Evolutionary conservation across 177 flowering plant species (phyloP), one percentile per base, ranked within the genome.

Genomic region (Vitis hybrid): DNA sequence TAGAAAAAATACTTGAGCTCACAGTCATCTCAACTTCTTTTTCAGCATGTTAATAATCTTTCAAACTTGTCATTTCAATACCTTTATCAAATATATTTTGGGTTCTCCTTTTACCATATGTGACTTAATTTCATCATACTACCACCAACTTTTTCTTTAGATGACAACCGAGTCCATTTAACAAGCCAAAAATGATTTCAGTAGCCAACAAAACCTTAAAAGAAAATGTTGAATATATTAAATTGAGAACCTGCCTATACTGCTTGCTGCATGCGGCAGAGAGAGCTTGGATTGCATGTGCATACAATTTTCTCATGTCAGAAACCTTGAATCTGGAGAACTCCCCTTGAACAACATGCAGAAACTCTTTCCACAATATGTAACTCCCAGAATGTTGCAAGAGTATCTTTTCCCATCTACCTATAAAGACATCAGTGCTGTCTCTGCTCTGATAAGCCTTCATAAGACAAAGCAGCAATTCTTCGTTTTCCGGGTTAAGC

Each of bases 291-390:
- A 95, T 85, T 23, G 98, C 97, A 87, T 90, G 87, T 21, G 87
- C 84, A 75, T 89, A 95, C 83, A 91, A 82, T 76, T 87, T 93
- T 74, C 99, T 84, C 82, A 87, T 65, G 5, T 89, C 89, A 65
- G 98, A 88, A 64, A 93, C 92, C 80, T 91, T 95, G 74, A 93
- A 93, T 69, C 83, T 88, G 50, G 98, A 90, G 75, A 95, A 95
- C 19, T 91, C 97, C 55, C 94, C 87, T 71, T 86, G 89, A 73
- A 91, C 78, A 74, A 90, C 82, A 68, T 48, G 85, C 81, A 93
- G 56, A 81, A 91, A 95, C 82, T 91, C 97, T 72, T 79, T 89
- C 99, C 99, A 95, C 74, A 95, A 68, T 81, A 75, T 91, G 78
- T 50, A 84, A 83, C 84, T 93, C 49, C 91, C 91, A 15, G 99